A percentile compares a stretch with the other conserved stretches of the same genome.
phyloP scores from a whole-genome alignment of 805 yeast species.

The Wickerhamia fluorescens region DNA sequence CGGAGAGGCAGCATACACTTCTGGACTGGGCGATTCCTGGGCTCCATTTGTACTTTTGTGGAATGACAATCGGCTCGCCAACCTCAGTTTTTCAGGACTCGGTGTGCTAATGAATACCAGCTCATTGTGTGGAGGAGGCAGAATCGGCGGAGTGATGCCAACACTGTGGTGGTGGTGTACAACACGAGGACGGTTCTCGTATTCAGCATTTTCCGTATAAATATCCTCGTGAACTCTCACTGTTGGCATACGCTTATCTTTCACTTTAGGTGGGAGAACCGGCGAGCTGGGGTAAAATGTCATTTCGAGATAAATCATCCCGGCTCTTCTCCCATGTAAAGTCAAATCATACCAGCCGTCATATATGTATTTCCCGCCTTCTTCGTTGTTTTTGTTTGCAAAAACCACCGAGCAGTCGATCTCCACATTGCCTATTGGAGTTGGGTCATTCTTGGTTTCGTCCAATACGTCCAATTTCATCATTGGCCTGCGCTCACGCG shows the following conservation, averaged over 20 bases:
- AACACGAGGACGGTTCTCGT: no score
- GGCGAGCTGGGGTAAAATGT: slow-evolving; percentile 71
- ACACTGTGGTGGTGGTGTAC: no score
- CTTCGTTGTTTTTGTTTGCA: slow-evolving; percentile 39
- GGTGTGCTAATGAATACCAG: slow-evolving; percentile 5
- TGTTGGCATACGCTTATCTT: no score
- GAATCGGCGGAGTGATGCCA: no score
- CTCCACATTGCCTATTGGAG: slow-evolving; percentile 74
- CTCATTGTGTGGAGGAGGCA: no score
- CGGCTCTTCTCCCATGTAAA: slow-evolving; percentile 70
- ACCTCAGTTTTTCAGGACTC: slow-evolving; percentile 1
- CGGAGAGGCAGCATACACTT: slow-evolving; percentile 6
- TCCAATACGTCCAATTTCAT: slow-evolving; percentile 74
- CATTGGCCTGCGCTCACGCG: slow-evolving; percentile 54
- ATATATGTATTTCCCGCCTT: slow-evolving; percentile 59
- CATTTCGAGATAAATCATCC: slow-evolving; percentile 84
- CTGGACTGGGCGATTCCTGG: slow-evolving; percentile 4
- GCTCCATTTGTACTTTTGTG: slow-evolving; percentile 2
- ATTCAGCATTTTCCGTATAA: no score
- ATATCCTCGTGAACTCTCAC: no score
- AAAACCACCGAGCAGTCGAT: slow-evolving; percentile 74
- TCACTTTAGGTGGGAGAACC: slow-evolving; percentile 35
- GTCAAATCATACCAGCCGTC: slow-evolving; percentile 79
- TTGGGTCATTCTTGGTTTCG: slow-evolving; percentile 80
- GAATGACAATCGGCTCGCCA: not conserved